Base-by-base conservation (phyloP, 345 rosid species). In the Camelina sativa region DNA sequence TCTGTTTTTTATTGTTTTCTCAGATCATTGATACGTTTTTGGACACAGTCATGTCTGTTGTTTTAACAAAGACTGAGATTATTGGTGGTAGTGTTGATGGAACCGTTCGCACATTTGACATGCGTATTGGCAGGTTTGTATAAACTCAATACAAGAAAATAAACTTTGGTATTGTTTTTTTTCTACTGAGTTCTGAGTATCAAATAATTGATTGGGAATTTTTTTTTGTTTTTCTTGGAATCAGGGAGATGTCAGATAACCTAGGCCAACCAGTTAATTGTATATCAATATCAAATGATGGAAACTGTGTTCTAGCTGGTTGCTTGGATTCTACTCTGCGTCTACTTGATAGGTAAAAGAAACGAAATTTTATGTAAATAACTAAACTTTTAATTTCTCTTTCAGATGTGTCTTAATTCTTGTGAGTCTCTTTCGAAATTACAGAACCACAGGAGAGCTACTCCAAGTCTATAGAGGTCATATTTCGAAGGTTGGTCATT, bases 31-130 rank as follows among this genome's bases (percentile, higher is more conserved):
- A 90, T 77, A 74, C 97, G 0, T 95, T 95, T 83, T 57, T 77
- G 57, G 99, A 95, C 65, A 88, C 97, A 52, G 98, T 92, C 32
- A 95, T 92, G 99, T 95, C 98, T 71, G 98, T 95, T 61, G 87
- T 92, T 72, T 77, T 95, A 55, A 95, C 98, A 35, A 92, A 88
- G 81, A 89, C 91, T 37, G 98, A 92, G 85, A 89, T 92, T 58
- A 87, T 95, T 60, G 98, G 90, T 60, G 99, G 99, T 79, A 90
- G 98, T 69, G 99, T 95, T 25, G 99, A 92, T 79, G 99, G 99
- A 69, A 95, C 97, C 37, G 96, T 95, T 74, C 83, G 97, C 58
- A 92, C 99, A n/a, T 95, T 95, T 47, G 99, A 95, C 69, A 90
- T 95, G 58, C 96, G 97, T 54, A 78, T 90, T 12, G 99, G 99